Evolutionary conservation across 2,329 filamentous ascomycete species (phyloP).

Genomic region (Claviceps arundinis): DNA sequence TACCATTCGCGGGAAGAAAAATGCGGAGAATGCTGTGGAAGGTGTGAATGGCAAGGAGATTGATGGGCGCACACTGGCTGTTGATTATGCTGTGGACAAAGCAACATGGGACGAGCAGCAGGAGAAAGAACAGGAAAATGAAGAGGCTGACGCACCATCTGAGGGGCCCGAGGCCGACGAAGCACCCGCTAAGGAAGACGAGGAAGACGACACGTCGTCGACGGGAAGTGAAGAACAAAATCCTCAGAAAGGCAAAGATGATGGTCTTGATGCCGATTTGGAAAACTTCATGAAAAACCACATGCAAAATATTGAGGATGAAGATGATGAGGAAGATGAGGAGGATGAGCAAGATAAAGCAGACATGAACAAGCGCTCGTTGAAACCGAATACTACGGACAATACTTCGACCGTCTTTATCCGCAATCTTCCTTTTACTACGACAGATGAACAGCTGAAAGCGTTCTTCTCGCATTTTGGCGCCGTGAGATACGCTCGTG

Average conservation of each 20-base stretch:
- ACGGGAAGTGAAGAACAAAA: slow-evolving; percentile 15
- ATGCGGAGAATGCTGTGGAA: slow-evolving; percentile 79
- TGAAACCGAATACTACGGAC: slow-evolving; percentile 33
- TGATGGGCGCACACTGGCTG: slow-evolving; percentile 76
- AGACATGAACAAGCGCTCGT: slow-evolving; percentile 17
- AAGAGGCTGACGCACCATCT: slow-evolving; percentile 17
- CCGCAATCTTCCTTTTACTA: slow-evolving; percentile 84
- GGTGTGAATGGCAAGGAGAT: slow-evolving; percentile 80
- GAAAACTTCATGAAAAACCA: slow-evolving; percentile 46
- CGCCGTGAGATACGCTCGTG: slow-evolving; percentile 74
- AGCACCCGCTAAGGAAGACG: slow-evolving; percentile 15
- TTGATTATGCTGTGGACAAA: slow-evolving; percentile 96
- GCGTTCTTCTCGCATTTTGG: slow-evolving; percentile 84
- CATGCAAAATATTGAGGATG: slow-evolving; percentile 41
- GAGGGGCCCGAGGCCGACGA: slow-evolving; percentile 21
- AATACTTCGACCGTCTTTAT: slow-evolving; percentile 77
- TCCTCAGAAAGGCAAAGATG: slow-evolving; percentile 20
- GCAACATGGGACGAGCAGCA: slow-evolving; percentile 63
- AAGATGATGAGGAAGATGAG: slow-evolving; percentile 43
- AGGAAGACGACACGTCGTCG: slow-evolving; percentile 14
- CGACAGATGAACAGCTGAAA: slow-evolving; percentile 69
- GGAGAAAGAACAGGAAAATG: slow-evolving; percentile 23
- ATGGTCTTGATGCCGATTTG: slow-evolving; percentile 31
- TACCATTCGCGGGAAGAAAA: slow-evolving; percentile 73
- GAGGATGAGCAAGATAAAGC: slow-evolving; percentile 31